phyloP scores from a whole-genome alignment of 2,329 filamentous ascomycete species.

The Epichloe hybrida region DNA sequence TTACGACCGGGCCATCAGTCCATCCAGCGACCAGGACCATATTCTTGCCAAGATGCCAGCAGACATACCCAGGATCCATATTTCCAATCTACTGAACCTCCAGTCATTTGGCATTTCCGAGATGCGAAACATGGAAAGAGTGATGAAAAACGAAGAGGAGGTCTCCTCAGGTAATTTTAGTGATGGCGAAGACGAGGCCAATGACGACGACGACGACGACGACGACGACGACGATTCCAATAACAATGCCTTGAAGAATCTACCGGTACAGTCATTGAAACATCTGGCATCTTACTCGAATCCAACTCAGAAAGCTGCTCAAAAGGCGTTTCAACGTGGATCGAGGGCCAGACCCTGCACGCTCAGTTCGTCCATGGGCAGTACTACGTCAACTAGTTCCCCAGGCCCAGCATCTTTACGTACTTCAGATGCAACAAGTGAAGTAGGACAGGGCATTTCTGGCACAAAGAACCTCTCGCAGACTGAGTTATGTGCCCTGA shows the following conservation, averaged over 20 bases:
- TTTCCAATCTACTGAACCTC: conserved; percentile 10
- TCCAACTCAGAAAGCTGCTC: conserved; percentile 38
- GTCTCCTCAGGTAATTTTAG: conserved; percentile 7
- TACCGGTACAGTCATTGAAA: conserved; percentile 34
- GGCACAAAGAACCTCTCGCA: background rate
- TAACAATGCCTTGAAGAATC: conserved; percentile 22
- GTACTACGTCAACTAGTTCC: background rate
- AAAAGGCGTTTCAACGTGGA: conserved; percentile 28
- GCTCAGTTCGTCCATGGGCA: conserved; percentile 1
- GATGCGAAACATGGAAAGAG: conserved; percentile 6
- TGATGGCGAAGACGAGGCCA: conserved; percentile 14
- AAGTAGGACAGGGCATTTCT: background rate
- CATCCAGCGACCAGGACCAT: conserved; percentile 16
- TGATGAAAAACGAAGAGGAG: conserved; percentile 8
- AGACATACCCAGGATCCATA: conserved; percentile 13
- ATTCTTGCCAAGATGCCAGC: conserved; percentile 14
- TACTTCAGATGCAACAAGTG: background rate
- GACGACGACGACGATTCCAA: conserved; percentile 13
- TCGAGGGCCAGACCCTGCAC: conserved; percentile 11
- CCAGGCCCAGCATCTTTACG: background rate
- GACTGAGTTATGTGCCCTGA: background rate
- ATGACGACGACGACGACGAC: conserved; percentile 8
- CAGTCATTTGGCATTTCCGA: conserved; percentile 7
- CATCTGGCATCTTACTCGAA: conserved; percentile 44
- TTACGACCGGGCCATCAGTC: conserved; percentile 36